These are phyloP conservation scores for Boletus rubropictus DNA, from an alignment of 768 basidiomycete genomes.

Conservation along the genomic window DNA sequence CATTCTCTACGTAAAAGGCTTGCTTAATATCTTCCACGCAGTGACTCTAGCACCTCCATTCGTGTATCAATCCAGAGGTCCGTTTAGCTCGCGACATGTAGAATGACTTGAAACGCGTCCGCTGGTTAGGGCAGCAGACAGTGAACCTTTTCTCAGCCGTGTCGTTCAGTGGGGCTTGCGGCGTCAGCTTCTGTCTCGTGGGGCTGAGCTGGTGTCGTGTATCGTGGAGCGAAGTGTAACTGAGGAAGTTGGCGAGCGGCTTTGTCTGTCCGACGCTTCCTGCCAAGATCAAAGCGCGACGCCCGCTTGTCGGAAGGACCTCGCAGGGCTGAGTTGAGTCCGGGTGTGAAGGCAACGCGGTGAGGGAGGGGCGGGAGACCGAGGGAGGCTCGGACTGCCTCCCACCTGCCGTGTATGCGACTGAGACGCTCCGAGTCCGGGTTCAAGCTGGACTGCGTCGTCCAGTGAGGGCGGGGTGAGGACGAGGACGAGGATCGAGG, in stretches of 20 bases:
- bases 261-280: constrained; percentile 9
- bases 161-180: neutral
- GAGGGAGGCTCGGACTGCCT: constrained; percentile 27
- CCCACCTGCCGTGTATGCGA: constrained; percentile 31
- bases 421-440: neutral
- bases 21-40: constrained; percentile 15
- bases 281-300: constrained; percentile 23
- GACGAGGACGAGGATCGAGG: neutral
- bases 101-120: too few relatives aligned
- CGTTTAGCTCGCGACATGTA: neutral
- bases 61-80: neutral
- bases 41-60: constrained; percentile 10
- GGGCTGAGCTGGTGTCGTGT: neutral
- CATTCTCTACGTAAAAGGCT: constrained; percentile 7
- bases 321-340: neutral
- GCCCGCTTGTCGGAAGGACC: constrained; percentile 5
- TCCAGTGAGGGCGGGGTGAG: neutral
- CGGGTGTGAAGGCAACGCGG: neutral
- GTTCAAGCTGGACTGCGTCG: neutral
- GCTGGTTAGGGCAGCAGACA: neutral
- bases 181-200: neutral
- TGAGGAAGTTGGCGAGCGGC: constrained; percentile 8
- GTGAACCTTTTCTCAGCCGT: neutral
- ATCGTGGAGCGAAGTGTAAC: constrained; percentile 22
- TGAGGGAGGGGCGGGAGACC: constrained; percentile 25